These are phyloP conservation scores for Aphanomyces invadans DNA, from an alignment of 352 stramenopile genomes.

Conservation along the genomic window DNA sequence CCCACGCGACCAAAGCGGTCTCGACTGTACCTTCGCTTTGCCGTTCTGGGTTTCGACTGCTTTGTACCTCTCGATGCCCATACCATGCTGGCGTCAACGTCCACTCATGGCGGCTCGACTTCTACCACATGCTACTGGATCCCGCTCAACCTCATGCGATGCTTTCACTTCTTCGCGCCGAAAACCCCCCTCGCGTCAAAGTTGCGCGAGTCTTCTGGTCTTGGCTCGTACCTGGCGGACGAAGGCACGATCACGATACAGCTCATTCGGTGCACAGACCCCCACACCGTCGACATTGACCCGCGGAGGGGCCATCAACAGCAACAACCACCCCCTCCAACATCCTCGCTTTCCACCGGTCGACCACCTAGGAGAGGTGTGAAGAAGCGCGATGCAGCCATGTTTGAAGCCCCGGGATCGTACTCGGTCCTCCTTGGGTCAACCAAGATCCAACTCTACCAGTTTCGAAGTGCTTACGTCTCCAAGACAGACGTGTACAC, in stretches of 20 bases:
- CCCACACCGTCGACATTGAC: slow-evolving; percentile 48
- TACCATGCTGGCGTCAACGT: slow-evolving; percentile 40
- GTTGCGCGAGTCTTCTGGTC: slow-evolving; percentile 65
- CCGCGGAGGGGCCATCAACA: slow-evolving; percentile 23
- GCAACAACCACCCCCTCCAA: slow-evolving; percentile 24
- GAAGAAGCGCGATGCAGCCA: not conserved
- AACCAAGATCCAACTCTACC: slow-evolving; percentile 67
- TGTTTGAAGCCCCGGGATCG: not conserved
- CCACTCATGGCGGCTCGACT: slow-evolving; percentile 31
- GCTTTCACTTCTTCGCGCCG: slow-evolving; percentile 67
- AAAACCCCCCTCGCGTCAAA: slow-evolving; percentile 64
- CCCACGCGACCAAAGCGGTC: slow-evolving; percentile 27
- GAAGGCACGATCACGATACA: slow-evolving; percentile 68
- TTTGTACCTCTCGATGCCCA: slow-evolving; percentile 57
- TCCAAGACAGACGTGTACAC: slow-evolving; percentile 82
- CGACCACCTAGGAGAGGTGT: not conserved
- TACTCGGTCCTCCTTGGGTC: slow-evolving; percentile 36
- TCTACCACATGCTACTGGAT: slow-evolving; percentile 47
- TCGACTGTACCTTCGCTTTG: slow-evolving; percentile 62
- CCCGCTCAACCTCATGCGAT: slow-evolving; percentile 65
- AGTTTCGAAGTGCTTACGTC: slow-evolving; percentile 76
- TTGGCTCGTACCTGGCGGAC: slow-evolving; percentile 54
- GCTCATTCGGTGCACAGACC: slow-evolving; percentile 63
- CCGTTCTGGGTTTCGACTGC: slow-evolving; percentile 60
- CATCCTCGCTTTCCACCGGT: not conserved